Conservation (phyloP, 345 rosid genomes). For the Sonneratia alba region DNA sequence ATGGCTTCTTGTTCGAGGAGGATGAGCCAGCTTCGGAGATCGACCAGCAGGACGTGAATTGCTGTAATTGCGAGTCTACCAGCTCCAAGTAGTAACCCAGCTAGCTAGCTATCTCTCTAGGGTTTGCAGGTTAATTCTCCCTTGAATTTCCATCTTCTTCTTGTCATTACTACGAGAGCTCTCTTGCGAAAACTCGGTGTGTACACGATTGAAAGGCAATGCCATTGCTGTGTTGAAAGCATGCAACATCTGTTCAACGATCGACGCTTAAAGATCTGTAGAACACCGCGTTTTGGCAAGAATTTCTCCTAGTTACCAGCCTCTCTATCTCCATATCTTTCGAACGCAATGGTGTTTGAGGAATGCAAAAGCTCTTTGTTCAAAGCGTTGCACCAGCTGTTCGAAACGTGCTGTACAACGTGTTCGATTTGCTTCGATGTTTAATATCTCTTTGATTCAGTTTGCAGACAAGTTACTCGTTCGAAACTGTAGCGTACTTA, state of each 20-base stretch:
- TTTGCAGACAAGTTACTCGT: too few species aligned
- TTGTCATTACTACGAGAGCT: background rate
- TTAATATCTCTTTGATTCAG: too few species aligned
- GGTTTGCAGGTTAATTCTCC: background rate
- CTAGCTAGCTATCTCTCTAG: background rate
- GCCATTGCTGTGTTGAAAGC: background rate
- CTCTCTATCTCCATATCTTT: too few species aligned
- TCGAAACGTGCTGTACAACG: too few species aligned
- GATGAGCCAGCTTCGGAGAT: slow-evolving; percentile 71
- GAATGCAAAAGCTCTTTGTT: too few species aligned
- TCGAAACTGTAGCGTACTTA: too few species aligned
- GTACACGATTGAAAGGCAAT: background rate
- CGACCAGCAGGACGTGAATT: slow-evolving; percentile 21
- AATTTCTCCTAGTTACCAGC: background rate
- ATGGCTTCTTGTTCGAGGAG: slow-evolving; percentile 41
- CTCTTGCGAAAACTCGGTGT: background rate
- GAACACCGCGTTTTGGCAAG: background rate
- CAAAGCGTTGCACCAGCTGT: too few species aligned
- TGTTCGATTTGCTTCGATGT: too few species aligned
- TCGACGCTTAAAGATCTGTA: background rate
- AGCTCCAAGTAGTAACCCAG: background rate
- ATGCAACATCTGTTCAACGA: background rate
- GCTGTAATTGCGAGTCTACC: background rate
- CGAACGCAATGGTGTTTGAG: too few species aligned
- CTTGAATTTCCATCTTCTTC: background rate